Conservation (phyloP, 805 yeast genomes). For the Yarrowia deformans region DNA sequence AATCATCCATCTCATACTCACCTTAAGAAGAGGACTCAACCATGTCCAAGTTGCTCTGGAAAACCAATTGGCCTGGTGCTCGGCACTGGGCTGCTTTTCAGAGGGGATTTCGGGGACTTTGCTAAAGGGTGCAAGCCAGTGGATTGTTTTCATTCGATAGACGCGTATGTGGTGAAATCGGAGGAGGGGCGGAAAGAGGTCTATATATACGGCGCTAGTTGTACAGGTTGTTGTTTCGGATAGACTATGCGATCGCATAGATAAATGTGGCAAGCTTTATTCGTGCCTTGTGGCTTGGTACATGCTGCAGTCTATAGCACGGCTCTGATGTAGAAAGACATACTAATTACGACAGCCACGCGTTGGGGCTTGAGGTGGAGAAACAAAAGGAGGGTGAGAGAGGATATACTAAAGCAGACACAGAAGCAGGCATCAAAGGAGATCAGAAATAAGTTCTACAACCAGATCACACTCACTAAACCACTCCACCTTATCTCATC, state of each 20-base stretch:
- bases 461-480: too few relatives aligned
- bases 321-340: background rate
- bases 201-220: background rate
- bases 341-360: background rate
- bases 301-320: background rate
- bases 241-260: too few relatives aligned
- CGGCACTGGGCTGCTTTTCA: conserved; percentile 8
- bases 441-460: too few relatives aligned
- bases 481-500: too few relatives aligned
- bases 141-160: conserved; percentile 26
- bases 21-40: conserved; percentile 65
- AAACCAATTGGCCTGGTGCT: conserved; percentile 14
- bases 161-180: background rate
- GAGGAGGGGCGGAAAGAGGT: background rate
- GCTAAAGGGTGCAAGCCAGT: conserved; percentile 33
- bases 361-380: background rate
- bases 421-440: too few relatives aligned
- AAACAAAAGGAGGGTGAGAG: background rate
- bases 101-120: conserved; percentile 18
- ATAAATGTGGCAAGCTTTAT: background rate
- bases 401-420: too few relatives aligned
- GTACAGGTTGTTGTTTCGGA: too few relatives aligned
- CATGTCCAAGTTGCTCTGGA: conserved; percentile 55
- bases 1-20: conserved; percentile 55
- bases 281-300: too few relatives aligned